Evolutionary conservation across 2,329 filamentous ascomycete species (phyloP).

Genomic region (Reticulascus tulasneorum): DNA sequence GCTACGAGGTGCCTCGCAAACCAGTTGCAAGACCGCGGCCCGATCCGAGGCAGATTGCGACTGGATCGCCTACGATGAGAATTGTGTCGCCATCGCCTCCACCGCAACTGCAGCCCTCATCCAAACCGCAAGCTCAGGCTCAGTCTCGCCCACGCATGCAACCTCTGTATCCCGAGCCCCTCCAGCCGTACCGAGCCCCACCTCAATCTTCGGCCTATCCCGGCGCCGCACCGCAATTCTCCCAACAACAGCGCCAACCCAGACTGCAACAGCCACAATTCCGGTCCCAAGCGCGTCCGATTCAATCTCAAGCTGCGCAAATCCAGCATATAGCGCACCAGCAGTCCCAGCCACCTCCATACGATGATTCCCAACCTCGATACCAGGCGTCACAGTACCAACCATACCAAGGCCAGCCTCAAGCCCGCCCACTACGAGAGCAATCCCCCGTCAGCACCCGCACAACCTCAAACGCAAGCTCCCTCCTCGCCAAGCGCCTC

Average conservation of each 20-base stretch:
- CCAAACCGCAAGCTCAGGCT: not conserved
- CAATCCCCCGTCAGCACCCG: constrained; percentile 16
- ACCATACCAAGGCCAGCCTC: constrained; percentile 9
- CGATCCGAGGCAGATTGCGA: constrained; percentile 7
- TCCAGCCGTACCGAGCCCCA: constrained; percentile 6
- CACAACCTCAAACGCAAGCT: constrained; percentile 31
- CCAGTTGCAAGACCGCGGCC: constrained; percentile 6
- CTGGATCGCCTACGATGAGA: constrained; percentile 30
- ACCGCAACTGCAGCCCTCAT: too few relatives aligned
- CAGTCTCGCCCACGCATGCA: constrained; percentile 10
- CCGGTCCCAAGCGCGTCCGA: constrained; percentile 2
- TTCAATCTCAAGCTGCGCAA: constrained; percentile 1
- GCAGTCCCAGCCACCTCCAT: not conserved
- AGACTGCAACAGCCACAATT: constrained; percentile 6
- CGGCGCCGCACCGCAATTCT: constrained; percentile 15
- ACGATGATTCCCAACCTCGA: not conserved
- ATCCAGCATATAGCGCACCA: constrained; percentile 1
- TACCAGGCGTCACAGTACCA: constrained; percentile 3
- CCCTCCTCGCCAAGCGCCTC: constrained; percentile 50
- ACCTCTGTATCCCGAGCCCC: constrained; percentile 9
- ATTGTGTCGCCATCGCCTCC: constrained; percentile 29
- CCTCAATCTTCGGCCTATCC: constrained; percentile 19
- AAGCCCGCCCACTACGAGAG: constrained; percentile 8
- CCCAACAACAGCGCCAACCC: constrained; percentile 15
- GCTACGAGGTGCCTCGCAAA: constrained; percentile 10